Percentiles rank a stretch among this genome's conserved stretches.
Evolutionary conservation across 2,329 filamentous ascomycete genomes (phyloP).

Genomic region (Rutstroemia sp.): DNA sequence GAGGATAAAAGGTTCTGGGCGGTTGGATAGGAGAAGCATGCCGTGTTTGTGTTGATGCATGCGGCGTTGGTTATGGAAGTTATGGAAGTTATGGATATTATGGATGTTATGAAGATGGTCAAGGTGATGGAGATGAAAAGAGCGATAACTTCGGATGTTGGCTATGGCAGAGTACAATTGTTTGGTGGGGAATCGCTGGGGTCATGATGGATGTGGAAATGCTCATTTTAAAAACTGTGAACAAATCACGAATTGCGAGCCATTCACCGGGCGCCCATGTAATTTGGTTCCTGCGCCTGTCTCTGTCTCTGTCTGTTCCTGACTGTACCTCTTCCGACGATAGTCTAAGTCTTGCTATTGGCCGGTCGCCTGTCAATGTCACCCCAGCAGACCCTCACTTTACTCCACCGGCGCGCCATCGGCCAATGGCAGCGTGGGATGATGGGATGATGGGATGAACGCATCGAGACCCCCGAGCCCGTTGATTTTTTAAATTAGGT

Average conservation of each 20-base stretch:
- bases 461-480: no score
- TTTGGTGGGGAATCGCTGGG: no score
- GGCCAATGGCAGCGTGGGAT: not conserved
- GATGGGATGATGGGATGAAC: not conserved
- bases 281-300: no score
- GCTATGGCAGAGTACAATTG: not conserved
- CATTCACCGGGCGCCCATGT: not conserved
- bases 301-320: no score
- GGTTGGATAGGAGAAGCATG: no score
- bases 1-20: not conserved
- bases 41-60: no score
- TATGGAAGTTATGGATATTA: no score
- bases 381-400: no score
- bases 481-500: not conserved
- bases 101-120: no score
- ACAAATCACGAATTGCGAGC: not conserved
- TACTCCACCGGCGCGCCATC: not conserved
- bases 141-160: not conserved
- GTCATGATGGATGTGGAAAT: not conserved
- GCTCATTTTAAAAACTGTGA: constrained; percentile 7
- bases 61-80: no score
- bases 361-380: no score
- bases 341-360: not conserved
- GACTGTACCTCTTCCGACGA: not conserved
- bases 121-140: no score